Base-by-base conservation (phyloP, 2,329 filamentous ascomycete genomes). In the Sclerotinia borealis region DNA sequence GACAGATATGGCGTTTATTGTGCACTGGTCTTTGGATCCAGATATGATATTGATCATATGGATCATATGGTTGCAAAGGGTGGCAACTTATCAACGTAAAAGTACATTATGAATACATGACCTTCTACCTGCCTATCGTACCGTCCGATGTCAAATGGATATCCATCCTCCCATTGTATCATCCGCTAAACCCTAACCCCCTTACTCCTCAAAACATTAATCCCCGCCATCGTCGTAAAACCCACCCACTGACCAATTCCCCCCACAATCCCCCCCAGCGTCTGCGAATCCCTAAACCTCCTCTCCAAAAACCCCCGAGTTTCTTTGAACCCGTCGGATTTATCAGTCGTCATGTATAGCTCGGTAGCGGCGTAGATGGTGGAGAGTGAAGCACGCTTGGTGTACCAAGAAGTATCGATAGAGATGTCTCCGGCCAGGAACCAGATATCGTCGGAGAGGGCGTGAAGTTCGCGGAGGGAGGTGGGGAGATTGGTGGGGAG, bases 331-430 rank as follows among this genome's bases (percentile, higher is more conserved):
- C 84, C 85, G 0, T 82, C 78, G 4, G 88, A 92, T 65, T 80
- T 81, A 76, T 98, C 95, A 64, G 89, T 92, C 27, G 92, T 97
- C 92, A 98, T 97, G 77, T 93, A 96, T 6, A 97, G 80, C 77
- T 99, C 95, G 63, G 88, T 84, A 39, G 87, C 85, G 59, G 91
- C 91, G 73, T 90, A 91, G n/a, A 90, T 81, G 2, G 82, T 81
- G 0, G 84, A 81, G 29, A 91, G 75, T 0, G 80, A 83, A 10
- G 85, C 81, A 4, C 88, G 81, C 74, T 88, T 89, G 2, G 86
- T 87, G 71, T 99, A 99, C 95, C 95, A 99, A 5, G 86, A 88
- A 4, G 85, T 84, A 76, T 98, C 93, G 65, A 97, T 90, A 27
- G 87, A 84, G 27, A 79, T 81, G 76, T 98, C 95, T 58, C 92